phyloP scores from a whole-genome alignment of 2,329 filamentous ascomycete genomes.

The Didymella lethalis region DNA sequence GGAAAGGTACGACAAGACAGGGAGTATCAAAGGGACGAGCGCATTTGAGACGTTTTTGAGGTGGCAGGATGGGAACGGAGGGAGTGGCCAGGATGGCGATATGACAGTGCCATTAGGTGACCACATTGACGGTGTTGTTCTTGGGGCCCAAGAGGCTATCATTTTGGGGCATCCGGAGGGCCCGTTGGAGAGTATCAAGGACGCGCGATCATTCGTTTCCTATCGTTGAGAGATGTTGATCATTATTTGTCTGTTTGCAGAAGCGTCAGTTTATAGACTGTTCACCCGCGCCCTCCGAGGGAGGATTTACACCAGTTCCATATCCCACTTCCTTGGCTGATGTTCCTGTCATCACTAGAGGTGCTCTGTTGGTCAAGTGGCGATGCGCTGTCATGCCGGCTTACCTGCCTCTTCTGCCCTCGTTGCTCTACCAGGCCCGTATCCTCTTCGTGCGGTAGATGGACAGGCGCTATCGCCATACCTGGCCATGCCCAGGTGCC shows the following conservation, averaged over 20 bases:
- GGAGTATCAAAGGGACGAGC: conserved; percentile 39
- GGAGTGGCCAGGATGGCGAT: conserved; percentile 29
- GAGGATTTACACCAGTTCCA: neutral
- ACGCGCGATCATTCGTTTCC: neutral
- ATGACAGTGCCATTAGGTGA: conserved; percentile 34
- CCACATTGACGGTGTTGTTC: conserved; percentile 17
- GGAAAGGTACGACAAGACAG: conserved; percentile 40
- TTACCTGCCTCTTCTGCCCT: neutral
- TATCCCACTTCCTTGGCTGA: neutral
- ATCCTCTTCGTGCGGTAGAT: neutral
- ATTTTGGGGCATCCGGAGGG: conserved; percentile 33
- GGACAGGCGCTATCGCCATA: neutral
- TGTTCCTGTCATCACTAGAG: neutral
- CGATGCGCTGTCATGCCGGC: neutral
- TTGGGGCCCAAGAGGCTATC: conserved; percentile 37
- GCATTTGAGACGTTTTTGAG: conserved; percentile 45
- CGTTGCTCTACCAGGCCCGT: neutral
- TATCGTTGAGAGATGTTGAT: neutral
- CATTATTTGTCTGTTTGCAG: neutral
- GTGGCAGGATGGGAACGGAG: conserved; percentile 34
- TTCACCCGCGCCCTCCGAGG: neutral
- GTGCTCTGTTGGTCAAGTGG: neutral
- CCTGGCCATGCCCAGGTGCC: neutral
- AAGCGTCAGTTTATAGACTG: neutral
- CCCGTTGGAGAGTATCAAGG: conserved; percentile 3